Evolutionary conservation across 306 rosid species (phyloP).

Genomic region (Medicago truncatula): MtrunA17r5.0-ANR NC_053048.1:45868001-45868500

Average conservation of each 20-base stretch:
- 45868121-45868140: not conserved
- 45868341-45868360: conserved; percentile 37
- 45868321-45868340: conserved; percentile 37
- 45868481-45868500: conserved; percentile 13
- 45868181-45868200: not conserved
- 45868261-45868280: conserved; percentile 21
- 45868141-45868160: no score
- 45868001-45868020: no score
- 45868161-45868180: not conserved
- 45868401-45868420: conserved; percentile 11
- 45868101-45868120: no score
- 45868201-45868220: conserved; percentile 14
- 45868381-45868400: conserved; percentile 26
- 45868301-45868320: conserved; percentile 12
- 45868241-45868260: conserved; percentile 53
- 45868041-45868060: no score
- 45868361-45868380: conserved; percentile 27
- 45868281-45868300: conserved; percentile 18
- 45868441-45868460: conserved; percentile 19
- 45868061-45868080: no score
- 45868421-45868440: conserved; percentile 26
- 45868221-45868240: conserved; percentile 51
- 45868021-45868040: no score
- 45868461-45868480: conserved; percentile 11
- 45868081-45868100: no score